Conservation (phyloP, 805 yeast species). For the Priceomyces haplophilus region DNA sequence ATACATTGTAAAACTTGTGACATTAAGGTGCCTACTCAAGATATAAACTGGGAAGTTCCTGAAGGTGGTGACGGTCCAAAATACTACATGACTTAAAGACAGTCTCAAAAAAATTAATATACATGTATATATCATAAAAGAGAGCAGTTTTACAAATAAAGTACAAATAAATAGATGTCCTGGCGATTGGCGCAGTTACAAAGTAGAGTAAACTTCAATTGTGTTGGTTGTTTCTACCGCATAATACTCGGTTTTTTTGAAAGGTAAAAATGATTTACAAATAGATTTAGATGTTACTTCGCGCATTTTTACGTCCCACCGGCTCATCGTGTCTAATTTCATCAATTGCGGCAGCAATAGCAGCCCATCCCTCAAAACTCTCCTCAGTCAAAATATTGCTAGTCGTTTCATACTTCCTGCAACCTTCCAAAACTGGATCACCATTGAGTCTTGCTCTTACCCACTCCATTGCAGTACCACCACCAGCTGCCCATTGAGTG, state of each 20-base stretch:
- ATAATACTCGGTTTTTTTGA: too few species aligned
- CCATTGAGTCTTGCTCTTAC: constrained; percentile 18
- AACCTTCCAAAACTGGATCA: constrained; percentile 14
- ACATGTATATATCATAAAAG: neutral
- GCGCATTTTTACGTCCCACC: too few species aligned
- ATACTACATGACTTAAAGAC: constrained; percentile 68
- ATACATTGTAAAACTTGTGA: constrained; percentile 99
- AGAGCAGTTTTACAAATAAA: too few species aligned
- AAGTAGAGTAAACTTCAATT: too few species aligned
- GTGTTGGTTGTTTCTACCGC: too few species aligned
- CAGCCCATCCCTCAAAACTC: too few species aligned
- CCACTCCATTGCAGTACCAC: constrained; percentile 20
- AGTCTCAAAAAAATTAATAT: neutral
- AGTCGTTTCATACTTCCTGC: constrained; percentile 8
- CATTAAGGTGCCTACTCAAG: constrained; percentile 93
- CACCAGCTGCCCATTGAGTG: constrained; percentile 14
- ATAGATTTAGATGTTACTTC: too few species aligned
- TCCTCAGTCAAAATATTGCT: neutral
- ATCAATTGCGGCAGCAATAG: too few species aligned
- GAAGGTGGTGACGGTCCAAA: constrained; percentile 99
- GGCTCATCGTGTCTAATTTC: too few species aligned
- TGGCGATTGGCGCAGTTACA: too few species aligned
- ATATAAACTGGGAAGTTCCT: constrained; percentile 94
- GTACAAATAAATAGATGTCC: too few species aligned
- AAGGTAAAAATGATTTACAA: too few species aligned